Evolutionary conservation across 257 asterid species (phyloP).

Genomic region (Verbena officinalis): DNA sequence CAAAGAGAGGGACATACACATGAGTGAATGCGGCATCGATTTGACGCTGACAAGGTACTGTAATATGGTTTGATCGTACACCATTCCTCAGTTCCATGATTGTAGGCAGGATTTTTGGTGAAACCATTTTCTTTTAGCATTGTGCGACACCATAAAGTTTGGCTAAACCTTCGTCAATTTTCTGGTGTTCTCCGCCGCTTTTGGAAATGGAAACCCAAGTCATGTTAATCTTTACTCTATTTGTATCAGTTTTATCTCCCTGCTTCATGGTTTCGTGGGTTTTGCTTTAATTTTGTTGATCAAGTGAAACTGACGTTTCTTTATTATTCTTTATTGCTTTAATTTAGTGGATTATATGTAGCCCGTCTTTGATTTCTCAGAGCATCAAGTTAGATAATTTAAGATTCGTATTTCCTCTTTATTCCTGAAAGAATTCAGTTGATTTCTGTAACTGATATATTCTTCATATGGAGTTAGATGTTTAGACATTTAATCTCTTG

Average conservation of each 20-base stretch:
- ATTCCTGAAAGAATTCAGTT: not conserved
- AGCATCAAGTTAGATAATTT: constrained; percentile 1
- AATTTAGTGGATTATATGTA: constrained; percentile 9
- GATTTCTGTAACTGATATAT: not conserved
- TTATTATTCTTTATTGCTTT: not conserved
- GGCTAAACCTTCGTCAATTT: not conserved
- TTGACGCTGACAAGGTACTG: constrained; percentile 27
- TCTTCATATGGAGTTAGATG: constrained; percentile 1
- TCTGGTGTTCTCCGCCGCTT: not conserved
- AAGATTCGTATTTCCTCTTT: constrained; percentile 12
- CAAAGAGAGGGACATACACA: not conserved
- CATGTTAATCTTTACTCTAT: constrained; percentile 15
- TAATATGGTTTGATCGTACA: constrained; percentile 20
- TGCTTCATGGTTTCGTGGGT: not conserved
- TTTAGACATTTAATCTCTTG: not conserved
- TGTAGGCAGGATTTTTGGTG: not conserved
- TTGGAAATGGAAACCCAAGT: not conserved
- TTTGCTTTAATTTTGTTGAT: constrained; percentile 9
- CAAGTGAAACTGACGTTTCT: constrained; percentile 6
- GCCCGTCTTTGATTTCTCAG: not conserved
- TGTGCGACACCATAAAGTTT: not conserved
- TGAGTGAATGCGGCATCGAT: constrained; percentile 24
- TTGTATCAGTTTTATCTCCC: not conserved
- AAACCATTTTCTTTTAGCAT: too few species aligned
- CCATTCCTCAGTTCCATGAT: not conserved